Evolutionary conservation across 2,329 filamentous ascomycete genomes (phyloP), one percentile per base, ranked within the genome.

Genomic region (Paecilomyces formosus): DNA sequence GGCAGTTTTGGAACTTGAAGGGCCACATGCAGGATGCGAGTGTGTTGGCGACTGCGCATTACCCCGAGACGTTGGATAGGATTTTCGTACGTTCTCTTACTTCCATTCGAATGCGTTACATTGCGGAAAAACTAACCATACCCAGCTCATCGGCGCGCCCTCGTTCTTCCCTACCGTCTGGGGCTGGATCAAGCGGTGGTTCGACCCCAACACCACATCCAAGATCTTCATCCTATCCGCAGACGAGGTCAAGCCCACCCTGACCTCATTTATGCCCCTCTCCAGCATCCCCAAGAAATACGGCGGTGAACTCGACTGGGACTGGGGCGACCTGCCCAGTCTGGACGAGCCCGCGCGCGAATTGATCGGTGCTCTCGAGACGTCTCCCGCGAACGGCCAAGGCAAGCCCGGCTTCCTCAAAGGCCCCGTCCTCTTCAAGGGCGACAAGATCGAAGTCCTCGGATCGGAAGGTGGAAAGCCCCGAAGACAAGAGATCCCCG

Each of bases 131-230:
- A 22, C 60, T 61, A 50, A 61, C 55, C 31, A 53, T 45, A 53
- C 15, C 3, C 61, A 85, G 82, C 88, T 97, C 68, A 91, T 97
- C 63, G 92, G 92, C 61, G 93, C 93, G 0, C 93, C 93, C 54
- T 77, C 83, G 53, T 96, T 96, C 82, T 96, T 96, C 79, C 88
- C 89, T 55, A 96, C 91, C 2, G 90, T 96, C 60, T 74, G 92
- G 92, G 86, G 89, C 64, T 96, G 92, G 91, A 84, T 96, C 76
- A 96, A 96, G 81, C 88, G 89, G 69, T 96, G 92, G 92, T 96
- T 96, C 69, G 89, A 92, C 76, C 92, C 92, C 6, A 91, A 92
- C 62, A 97, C 93, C 33, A 90, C 92, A 2, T 94, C 90, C 68
- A 97, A 97, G 79, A 97, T 97, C 72, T 96, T 96, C 74, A 94